These are phyloP conservation scores for Sistotremastrum niveocremeum DNA, from an alignment of 768 basidiomycete species.

Conservation along the genomic window DNA sequence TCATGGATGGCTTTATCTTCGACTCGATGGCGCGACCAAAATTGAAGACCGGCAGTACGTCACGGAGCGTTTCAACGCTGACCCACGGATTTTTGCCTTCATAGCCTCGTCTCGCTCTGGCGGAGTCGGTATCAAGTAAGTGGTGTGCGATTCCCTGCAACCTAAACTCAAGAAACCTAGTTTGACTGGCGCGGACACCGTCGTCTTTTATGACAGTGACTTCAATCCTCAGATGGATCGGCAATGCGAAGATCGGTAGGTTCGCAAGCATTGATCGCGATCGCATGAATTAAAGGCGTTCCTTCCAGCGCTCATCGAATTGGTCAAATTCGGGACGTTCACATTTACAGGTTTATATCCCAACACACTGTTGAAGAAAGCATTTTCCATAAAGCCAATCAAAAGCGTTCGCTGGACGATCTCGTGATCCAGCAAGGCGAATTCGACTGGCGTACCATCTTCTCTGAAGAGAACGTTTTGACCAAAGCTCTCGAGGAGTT, in stretches of 20 bases:
- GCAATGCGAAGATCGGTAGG: conserved; percentile 86
- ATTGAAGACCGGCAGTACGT: conserved; percentile 89
- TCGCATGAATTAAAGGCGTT: not conserved
- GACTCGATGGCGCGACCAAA: conserved; percentile 91
- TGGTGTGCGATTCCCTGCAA: conserved; percentile 2
- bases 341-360: conserved; percentile 91
- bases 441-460: conserved; percentile 86
- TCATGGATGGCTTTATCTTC: conserved; percentile 84
- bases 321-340: conserved; percentile 90
- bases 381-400: conserved; percentile 94
- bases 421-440: conserved; percentile 89
- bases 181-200: conserved; percentile 82
- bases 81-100: conserved; percentile 70
- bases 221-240: conserved; percentile 97
- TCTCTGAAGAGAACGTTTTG: conserved; percentile 47
- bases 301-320: conserved; percentile 81
- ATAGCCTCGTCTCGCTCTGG: conserved; percentile 72
- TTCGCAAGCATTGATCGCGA: not conserved
- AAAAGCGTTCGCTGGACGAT: conserved; percentile 83
- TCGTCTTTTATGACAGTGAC: conserved; percentile 95
- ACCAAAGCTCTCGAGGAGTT: conserved; percentile 70
- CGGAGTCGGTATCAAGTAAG: conserved; percentile 90
- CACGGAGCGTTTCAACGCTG: conserved; percentile 79
- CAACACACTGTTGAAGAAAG: conserved; percentile 89
- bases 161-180: conserved; percentile 24